Evolutionary conservation across 495 filamentous ascomycete genomes (phyloP).

Genomic region (Daldinia loculata): DNA sequence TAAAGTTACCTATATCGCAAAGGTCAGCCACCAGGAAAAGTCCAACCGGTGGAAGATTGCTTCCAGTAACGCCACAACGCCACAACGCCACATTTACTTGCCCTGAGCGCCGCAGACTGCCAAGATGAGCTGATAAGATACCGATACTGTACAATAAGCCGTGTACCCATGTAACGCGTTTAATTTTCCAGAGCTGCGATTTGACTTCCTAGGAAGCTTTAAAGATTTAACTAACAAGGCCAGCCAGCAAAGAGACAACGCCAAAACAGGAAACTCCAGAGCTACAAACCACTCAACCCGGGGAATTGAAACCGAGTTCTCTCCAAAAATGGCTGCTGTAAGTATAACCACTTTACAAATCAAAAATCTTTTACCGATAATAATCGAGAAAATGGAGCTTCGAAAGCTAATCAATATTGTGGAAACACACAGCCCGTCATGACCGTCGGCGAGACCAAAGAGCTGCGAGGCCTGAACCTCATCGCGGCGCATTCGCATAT

Average conservation of each 20-base stretch:
- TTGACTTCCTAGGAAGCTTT: slow-evolving; percentile 10
- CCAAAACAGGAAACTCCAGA: not conserved
- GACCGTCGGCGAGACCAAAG: slow-evolving; percentile 92
- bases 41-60: slow-evolving; percentile 7
- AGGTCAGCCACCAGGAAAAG: not conserved
- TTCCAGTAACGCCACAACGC: no score
- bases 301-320: slow-evolving; percentile 6
- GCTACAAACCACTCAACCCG: not conserved
- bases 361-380: not conserved
- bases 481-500: slow-evolving; percentile 99
- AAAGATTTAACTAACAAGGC: slow-evolving; percentile 19
- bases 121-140: slow-evolving; percentile 5
- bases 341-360: slow-evolving; percentile 23
- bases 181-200: slow-evolving; percentile 31
- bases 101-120: not conserved
- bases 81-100: not conserved
- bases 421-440: slow-evolving; percentile 75
- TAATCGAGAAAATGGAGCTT: slow-evolving; percentile 9
- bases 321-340: slow-evolving; percentile 38
- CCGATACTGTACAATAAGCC: not conserved
- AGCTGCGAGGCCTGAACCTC: slow-evolving; percentile 92
- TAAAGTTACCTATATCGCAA: not conserved
- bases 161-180: slow-evolving; percentile 14
- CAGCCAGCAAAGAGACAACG: slow-evolving; percentile 10
- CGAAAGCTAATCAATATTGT: slow-evolving; percentile 25